phyloP scores from a whole-genome alignment of 2,329 filamentous ascomycete species.

The Neofusicoccum sp. region DNA sequence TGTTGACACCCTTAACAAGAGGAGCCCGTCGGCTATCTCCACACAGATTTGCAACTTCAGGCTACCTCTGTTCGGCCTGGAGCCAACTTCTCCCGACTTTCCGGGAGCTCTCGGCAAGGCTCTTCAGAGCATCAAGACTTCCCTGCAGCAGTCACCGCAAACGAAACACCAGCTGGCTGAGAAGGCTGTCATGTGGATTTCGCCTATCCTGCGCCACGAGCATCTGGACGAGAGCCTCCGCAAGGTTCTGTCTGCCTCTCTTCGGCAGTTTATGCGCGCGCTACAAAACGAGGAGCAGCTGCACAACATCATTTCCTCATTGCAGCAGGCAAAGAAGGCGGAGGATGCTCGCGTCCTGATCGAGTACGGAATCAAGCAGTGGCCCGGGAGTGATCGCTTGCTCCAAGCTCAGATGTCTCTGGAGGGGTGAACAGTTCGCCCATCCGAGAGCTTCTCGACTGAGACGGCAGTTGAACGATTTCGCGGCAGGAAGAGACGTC shows the following conservation, averaged over 20 bases:
- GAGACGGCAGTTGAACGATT: background rate
- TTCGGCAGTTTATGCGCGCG: slow-evolving; percentile 40
- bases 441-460: no score
- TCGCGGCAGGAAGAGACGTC: background rate
- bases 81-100: slow-evolving; percentile 68
- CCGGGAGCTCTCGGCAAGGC: slow-evolving; percentile 69
- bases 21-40: slow-evolving; percentile 57
- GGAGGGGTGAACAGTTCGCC: background rate
- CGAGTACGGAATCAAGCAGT: slow-evolving; percentile 25
- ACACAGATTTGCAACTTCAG: slow-evolving; percentile 71
- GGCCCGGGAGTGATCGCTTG: slow-evolving; percentile 17
- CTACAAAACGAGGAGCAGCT: slow-evolving; percentile 19
- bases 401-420: slow-evolving; percentile 5
- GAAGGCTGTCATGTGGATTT: slow-evolving; percentile 53
- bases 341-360: slow-evolving; percentile 34
- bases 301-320: background rate
- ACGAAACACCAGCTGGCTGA: slow-evolving; percentile 44
- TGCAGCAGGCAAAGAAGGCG: slow-evolving; percentile 20
- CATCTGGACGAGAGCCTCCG: slow-evolving; percentile 57
- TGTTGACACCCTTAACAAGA: slow-evolving; percentile 62
- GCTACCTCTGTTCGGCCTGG: slow-evolving; percentile 69
- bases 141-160: slow-evolving; percentile 42
- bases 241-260: slow-evolving; percentile 52
- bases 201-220: slow-evolving; percentile 47
- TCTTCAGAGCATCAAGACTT: slow-evolving; percentile 63